Evolutionary conservation across 257 asterid species (phyloP).

Genomic region (Knoxia roxburghii): DNA sequence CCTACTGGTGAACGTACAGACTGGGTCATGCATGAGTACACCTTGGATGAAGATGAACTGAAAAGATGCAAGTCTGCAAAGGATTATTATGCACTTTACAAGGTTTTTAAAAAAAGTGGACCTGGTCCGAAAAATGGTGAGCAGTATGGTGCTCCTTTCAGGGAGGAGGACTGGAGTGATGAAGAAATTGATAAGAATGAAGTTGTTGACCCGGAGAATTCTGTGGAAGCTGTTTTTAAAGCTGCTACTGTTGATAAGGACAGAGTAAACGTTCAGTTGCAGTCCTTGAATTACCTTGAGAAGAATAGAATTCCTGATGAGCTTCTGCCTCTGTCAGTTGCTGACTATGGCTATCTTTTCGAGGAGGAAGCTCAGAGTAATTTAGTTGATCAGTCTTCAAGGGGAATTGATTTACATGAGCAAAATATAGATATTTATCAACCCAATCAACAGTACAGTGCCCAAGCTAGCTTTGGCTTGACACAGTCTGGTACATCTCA

Average conservation of each 20-base stretch:
- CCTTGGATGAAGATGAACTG: slow-evolving; percentile 78
- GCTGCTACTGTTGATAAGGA: slow-evolving; percentile 16
- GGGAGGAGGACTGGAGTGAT: slow-evolving; percentile 87
- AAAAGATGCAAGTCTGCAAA: slow-evolving; percentile 43
- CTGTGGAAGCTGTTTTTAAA: slow-evolving; percentile 20
- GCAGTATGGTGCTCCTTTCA: slow-evolving; percentile 90
- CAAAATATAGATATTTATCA: slow-evolving; percentile 20
- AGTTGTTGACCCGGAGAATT: slow-evolving; percentile 23
- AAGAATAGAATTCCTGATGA: slow-evolving; percentile 47
- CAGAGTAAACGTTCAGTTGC: slow-evolving; percentile 15
- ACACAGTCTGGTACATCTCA: slow-evolving; percentile 40
- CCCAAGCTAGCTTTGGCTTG: slow-evolving; percentile 38
- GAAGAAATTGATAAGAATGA: slow-evolving; percentile 34
- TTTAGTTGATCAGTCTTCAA: slow-evolving; percentile 31
- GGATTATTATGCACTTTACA: slow-evolving; percentile 79
- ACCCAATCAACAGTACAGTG: slow-evolving; percentile 20
- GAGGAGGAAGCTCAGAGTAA: slow-evolving; percentile 40
- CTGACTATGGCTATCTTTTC: slow-evolving; percentile 19
- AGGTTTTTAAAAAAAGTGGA: slow-evolving; percentile 90
- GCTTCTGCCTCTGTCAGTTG: slow-evolving; percentile 17
- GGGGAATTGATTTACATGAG: slow-evolving; percentile 26
- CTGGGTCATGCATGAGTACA: slow-evolving; percentile 98
- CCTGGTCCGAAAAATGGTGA: slow-evolving; percentile 99
- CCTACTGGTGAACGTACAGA: slow-evolving; percentile 85
- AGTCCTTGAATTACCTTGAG: slow-evolving; percentile 43